Conservation (phyloP, 1,284 basidiomycete genomes). For the Ustilago vetiveriae region DNA sequence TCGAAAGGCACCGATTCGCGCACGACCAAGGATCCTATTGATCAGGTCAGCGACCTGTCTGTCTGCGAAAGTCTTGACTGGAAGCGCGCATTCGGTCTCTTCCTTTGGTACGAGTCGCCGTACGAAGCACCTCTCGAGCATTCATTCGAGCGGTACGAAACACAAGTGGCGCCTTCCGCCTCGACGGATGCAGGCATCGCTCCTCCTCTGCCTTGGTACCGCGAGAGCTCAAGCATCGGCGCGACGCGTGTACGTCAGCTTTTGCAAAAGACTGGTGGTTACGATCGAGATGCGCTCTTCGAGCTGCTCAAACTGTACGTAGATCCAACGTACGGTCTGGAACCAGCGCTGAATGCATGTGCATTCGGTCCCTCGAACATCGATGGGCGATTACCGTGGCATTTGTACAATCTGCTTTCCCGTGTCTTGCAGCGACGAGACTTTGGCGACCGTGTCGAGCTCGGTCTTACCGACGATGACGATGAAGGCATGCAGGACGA, state of each 20-base stretch:
- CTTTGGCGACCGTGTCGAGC: conserved; percentile 77
- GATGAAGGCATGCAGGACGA: conserved; percentile 65
- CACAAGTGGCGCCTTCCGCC: conserved; percentile 54
- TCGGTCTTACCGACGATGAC: conserved; percentile 57
- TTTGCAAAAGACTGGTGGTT: conserved; percentile 36
- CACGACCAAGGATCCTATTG: conserved; percentile 71
- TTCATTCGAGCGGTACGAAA: conserved; percentile 77
- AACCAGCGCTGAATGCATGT: conserved; percentile 72
- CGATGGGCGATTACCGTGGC: conserved; percentile 89
- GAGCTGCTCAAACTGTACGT: conserved; percentile 82
- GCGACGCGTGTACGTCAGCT: conserved; percentile 49
- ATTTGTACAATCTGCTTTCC: conserved; percentile 87
- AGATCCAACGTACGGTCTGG: conserved; percentile 71
- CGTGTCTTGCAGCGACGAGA: conserved; percentile 83
- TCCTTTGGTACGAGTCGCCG: conserved; percentile 86
- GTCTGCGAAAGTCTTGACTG: conserved; percentile 88
- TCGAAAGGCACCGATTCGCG: conserved; percentile 70
- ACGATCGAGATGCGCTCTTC: conserved; percentile 77
- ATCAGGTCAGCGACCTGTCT: conserved; percentile 75
- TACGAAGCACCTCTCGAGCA: conserved; percentile 79
- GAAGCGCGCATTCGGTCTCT: conserved; percentile 91
- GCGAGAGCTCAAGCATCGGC: conserved; percentile 59
- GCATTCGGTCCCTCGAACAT: conserved; percentile 80
- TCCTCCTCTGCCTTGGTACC: conserved; percentile 65
- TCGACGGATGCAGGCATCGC: conserved; percentile 40